Evolutionary conservation across 768 basidiomycete genomes (phyloP).

Genomic region (Collybiopsis confluens): DNA sequence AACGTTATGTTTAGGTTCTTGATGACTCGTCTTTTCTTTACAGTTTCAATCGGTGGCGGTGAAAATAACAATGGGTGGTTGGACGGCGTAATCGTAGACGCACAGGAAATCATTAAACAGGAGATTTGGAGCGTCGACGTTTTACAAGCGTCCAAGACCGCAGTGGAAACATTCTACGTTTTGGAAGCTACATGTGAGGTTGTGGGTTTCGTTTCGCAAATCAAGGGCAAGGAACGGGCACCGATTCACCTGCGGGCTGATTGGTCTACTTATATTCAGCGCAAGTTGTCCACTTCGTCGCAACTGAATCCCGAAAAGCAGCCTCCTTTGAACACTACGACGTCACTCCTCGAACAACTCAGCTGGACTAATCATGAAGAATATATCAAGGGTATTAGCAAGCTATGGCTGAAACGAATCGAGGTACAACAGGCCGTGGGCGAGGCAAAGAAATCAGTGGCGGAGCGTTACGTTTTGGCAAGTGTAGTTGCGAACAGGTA

Average conservation of each 20-base stretch:
- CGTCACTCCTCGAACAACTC: slow-evolving; percentile 35
- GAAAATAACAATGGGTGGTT: slow-evolving; percentile 29
- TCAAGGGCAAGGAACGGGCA: neutral
- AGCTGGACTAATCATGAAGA: slow-evolving; percentile 73
- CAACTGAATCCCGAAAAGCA: neutral
- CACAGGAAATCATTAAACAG: slow-evolving; percentile 44
- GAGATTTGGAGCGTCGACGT: slow-evolving; percentile 61
- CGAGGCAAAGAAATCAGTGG: slow-evolving; percentile 40
- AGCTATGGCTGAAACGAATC: slow-evolving; percentile 52
- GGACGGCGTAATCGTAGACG: slow-evolving; percentile 37
- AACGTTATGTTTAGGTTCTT: too few species aligned
- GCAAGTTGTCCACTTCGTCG: slow-evolving; percentile 9
- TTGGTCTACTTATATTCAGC: slow-evolving; percentile 59
- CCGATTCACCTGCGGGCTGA: slow-evolving; percentile 43
- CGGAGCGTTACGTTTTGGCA: slow-evolving; percentile 62
- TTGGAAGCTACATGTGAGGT: slow-evolving; percentile 74
- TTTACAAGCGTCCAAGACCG: slow-evolving; percentile 12
- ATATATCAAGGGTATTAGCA: slow-evolving; percentile 64
- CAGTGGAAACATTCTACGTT: slow-evolving; percentile 43
- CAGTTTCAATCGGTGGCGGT: slow-evolving; percentile 46
- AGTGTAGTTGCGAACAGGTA: slow-evolving; percentile 74
- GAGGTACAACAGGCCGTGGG: slow-evolving; percentile 38
- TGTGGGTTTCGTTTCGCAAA: slow-evolving; percentile 37
- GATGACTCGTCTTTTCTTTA: slow-evolving; percentile 60
- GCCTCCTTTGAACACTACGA: slow-evolving; percentile 16